phyloP scores from a whole-genome alignment of 2,329 filamentous ascomycete species.

The Cytospora chrysosperma region DNA sequence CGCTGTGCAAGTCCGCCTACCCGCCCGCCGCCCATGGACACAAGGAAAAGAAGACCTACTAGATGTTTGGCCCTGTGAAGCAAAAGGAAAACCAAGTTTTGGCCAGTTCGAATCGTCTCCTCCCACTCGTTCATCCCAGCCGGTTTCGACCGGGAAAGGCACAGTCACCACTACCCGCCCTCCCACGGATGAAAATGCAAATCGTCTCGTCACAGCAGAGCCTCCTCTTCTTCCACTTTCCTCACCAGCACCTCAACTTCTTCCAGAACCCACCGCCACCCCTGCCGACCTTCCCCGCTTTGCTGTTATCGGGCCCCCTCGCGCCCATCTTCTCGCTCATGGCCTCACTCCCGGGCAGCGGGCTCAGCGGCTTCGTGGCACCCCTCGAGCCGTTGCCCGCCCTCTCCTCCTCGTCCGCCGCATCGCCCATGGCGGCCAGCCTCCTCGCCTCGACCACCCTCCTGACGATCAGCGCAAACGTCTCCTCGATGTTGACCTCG shows the following conservation, averaged over 20 bases:
- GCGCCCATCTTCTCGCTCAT: constrained; percentile 41
- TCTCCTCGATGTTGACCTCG: constrained; percentile 88
- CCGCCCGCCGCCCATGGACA: neutral
- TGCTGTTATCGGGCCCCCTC: constrained; percentile 42
- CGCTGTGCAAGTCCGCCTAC: neutral
- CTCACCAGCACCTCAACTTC: constrained; percentile 55
- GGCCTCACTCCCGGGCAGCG: constrained; percentile 42
- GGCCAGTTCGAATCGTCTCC: neutral
- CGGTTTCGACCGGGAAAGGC: neutral
- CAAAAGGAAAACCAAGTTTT: neutral
- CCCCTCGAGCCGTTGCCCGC: constrained; percentile 47
- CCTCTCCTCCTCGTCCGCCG: neutral
- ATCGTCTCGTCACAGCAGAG: neutral
- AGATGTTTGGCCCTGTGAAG: neutral
- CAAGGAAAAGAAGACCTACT: neutral
- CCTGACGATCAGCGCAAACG: constrained; percentile 69
- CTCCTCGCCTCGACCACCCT: constrained; percentile 59
- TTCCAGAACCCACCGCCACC: constrained; percentile 53
- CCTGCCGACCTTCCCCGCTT: constrained; percentile 43
- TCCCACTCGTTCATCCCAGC: neutral
- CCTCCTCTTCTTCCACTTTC: neutral
- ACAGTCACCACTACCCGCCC: neutral
- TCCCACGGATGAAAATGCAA: neutral
- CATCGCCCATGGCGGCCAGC: constrained; percentile 46
- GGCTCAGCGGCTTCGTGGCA: constrained; percentile 58